phyloP scores from a whole-genome alignment of 2,329 filamentous ascomycete species.

The Rhinocladiella mackenziei region DNA sequence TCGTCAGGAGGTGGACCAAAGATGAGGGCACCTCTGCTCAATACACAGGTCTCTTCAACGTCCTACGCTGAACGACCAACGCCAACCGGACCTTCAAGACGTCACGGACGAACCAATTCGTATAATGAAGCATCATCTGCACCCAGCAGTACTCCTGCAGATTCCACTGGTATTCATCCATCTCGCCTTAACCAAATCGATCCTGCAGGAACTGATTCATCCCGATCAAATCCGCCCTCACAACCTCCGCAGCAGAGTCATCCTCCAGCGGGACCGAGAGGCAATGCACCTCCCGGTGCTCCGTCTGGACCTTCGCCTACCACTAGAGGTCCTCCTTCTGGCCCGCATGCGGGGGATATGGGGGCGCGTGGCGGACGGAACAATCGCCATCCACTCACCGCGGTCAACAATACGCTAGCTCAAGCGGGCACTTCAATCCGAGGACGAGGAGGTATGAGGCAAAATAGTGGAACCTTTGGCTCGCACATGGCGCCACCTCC shows the following conservation, averaged over 20 bases:
- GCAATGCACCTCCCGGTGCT: conserved; percentile 33
- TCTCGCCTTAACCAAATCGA: conserved; percentile 48
- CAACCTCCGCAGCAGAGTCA: conserved; percentile 30
- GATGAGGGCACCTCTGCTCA: conserved; percentile 17
- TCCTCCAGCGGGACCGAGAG: conserved; percentile 41
- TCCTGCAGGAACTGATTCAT: conserved; percentile 20
- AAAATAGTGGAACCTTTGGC: conserved; percentile 29
- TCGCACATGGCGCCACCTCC: conserved; percentile 29
- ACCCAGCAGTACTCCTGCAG: conserved; percentile 35
- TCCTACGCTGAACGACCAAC: conserved; percentile 38
- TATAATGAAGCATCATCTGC: conserved; percentile 34
- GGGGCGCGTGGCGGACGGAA: conserved; percentile 39
- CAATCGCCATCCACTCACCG: conserved; percentile 42
- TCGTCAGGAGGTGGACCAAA: conserved; percentile 26
- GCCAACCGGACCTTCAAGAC: conserved; percentile 43
- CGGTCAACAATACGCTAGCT: conserved; percentile 47
- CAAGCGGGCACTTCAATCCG: conserved; percentile 41
- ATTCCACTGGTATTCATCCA: conserved; percentile 50
- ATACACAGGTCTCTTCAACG: conserved; percentile 21
- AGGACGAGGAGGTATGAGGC: conserved; percentile 39
- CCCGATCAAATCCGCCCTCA: conserved; percentile 20
- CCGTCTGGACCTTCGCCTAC: conserved; percentile 37
- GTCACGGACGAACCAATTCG: conserved; percentile 35
- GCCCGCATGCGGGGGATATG: conserved; percentile 37
- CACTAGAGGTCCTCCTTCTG: conserved; percentile 37